Evolutionary conservation across 495 filamentous ascomycete species (phyloP), one percentile per base, ranked within the genome.

Genomic region (Lineolata rhizophorae): DNA sequence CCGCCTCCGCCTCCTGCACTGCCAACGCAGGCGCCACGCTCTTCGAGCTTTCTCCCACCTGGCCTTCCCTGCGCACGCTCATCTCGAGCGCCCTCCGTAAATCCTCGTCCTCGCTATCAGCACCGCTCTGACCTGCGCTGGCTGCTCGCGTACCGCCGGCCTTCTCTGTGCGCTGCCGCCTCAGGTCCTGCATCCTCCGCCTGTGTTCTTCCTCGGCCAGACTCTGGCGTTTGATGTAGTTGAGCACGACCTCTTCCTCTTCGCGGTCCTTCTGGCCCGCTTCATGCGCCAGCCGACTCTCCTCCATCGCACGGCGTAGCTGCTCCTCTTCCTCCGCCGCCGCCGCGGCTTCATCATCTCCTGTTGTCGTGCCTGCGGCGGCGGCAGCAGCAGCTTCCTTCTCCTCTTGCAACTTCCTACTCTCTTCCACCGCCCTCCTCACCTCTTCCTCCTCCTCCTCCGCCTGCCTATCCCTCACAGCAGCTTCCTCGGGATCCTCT

Each of bases 161-260:
- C n/a, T n/a, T n/a, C n/a, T n/a, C n/a, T n/a, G n/a, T n/a, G n/a
- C 32, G 6, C 19, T 14, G 26, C 37, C 27, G 11, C 40, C 31
- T 35, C 41, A 15, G 32, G n/a, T 38, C 20, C 39, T 37, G 18
- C 41, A 44, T 32, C 31, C 20, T 43, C 39, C 40, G 45, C 22
- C 53, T n/a, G n/a, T n/a, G n/a, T 40, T 65, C 57, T 33, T 67
- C 65, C 52, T 82, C 76, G 0, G 62, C 60, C 14, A 80, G 42
- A 51, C 76, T 81, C 51, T 81, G 74, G 51, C 65, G 70, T 55
- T 70, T 77, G n/a, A 80, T 61, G 48, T 76, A 78, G 37, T 79
- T 71, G 46, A 84, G 44, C 17, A 84, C 62, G 37, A 76, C 65
- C 18, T 76, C 67, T 45, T 82, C 76, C 49, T 82, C 77, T 17